Conservation (phyloP, 2,329 filamentous ascomycete species). For the Colletotrichum costaricense region DNA sequence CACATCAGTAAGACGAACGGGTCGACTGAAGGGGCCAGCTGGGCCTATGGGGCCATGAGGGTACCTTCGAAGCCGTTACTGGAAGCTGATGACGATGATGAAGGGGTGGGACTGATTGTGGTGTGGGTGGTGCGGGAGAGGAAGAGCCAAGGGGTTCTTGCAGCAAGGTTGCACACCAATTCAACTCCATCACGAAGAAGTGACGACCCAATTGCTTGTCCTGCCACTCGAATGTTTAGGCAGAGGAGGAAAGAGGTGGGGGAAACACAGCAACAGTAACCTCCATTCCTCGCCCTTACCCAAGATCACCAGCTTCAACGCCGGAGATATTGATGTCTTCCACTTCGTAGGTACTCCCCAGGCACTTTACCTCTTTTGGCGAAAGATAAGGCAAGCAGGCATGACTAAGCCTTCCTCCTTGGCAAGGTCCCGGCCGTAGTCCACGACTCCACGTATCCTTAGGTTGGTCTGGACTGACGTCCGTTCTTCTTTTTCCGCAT, state of each 20-base stretch:
- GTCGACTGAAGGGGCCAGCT: neutral
- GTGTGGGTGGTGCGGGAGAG: conserved; percentile 1
- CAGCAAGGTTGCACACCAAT: neutral
- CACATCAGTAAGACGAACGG: conserved; percentile 1
- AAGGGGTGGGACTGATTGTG: conserved; percentile 16
- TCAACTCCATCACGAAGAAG: neutral
- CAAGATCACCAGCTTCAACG: neutral
- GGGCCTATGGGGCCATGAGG: neutral
- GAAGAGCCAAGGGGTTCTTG: neutral
- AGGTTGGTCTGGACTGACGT: neutral
- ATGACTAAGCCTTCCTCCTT: neutral
- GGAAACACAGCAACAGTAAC: neutral
- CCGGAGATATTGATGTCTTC: neutral
- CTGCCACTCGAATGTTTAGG: neutral
- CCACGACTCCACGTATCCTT: no score
- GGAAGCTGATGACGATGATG: conserved; percentile 10
- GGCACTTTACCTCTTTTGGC: neutral
- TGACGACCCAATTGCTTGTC: neutral
- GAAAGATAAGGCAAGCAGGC: neutral
- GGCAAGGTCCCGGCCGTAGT: neutral
- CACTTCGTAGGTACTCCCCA: neutral
- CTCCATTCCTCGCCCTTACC: neutral
- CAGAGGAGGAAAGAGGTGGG: conserved; percentile 3
- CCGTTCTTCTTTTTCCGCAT: neutral
- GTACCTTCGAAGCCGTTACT: conserved; percentile 10